These are phyloP conservation scores for Daldinia vernicosa DNA, from an alignment of 495 filamentous ascomycete genomes.

Conservation along the genomic window DNA sequence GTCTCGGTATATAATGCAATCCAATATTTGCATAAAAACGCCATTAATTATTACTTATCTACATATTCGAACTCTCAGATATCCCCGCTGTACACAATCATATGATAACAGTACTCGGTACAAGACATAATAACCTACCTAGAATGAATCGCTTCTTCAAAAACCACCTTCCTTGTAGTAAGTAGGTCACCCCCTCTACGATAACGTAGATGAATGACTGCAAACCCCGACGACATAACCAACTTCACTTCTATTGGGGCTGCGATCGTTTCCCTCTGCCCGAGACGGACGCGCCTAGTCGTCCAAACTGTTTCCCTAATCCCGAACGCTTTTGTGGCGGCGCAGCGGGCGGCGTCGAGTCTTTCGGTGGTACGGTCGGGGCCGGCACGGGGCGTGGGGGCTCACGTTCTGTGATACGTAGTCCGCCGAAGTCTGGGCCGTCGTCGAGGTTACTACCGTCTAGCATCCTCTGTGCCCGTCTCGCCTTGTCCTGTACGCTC, in stretches of 20 bases:
- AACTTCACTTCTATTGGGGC: constrained; percentile 35
- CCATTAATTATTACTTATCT: constrained; percentile 33
- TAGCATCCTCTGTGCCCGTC: constrained; percentile 55
- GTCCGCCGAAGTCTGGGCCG: constrained; percentile 48
- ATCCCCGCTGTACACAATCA: constrained; percentile 31
- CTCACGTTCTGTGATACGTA: constrained; percentile 57
- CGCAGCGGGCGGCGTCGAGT: constrained; percentile 46
- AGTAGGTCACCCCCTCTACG: neutral
- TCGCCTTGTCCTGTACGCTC: constrained; percentile 81
- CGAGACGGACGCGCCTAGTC: constrained; percentile 72
- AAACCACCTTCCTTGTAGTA: neutral
- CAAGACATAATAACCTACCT: constrained; percentile 14
- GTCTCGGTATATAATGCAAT: neutral
- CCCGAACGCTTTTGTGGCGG: constrained; percentile 65
- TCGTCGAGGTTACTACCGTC: constrained; percentile 53
- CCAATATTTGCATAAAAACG: neutral
- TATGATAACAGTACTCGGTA: constrained; percentile 17
- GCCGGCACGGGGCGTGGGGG: constrained; percentile 43
- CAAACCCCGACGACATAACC: neutral
- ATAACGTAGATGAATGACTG: neutral
- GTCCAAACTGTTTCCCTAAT: constrained; percentile 72
- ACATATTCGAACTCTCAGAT: constrained; percentile 17
- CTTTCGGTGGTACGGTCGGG: constrained; percentile 55
- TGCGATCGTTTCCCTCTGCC: constrained; percentile 61
- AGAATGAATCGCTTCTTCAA: neutral